Conservation (phyloP, 2,329 filamentous ascomycete genomes). For the Scopulariopsis brevicaulis region DNA sequence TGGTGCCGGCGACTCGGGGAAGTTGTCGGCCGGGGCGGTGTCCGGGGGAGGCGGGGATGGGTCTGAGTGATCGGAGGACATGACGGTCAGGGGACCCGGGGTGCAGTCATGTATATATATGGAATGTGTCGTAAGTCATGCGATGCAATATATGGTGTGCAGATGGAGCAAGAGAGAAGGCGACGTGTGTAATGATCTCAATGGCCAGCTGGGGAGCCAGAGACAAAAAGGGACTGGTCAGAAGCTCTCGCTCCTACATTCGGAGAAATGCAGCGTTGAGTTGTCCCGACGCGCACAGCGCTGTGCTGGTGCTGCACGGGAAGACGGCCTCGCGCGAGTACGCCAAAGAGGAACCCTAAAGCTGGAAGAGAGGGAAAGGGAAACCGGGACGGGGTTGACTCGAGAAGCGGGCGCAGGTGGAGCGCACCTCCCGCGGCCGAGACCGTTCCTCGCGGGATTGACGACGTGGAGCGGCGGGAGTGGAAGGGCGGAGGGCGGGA, state of each 20-base stretch:
- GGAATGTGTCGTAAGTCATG: neutral
- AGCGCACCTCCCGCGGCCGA: neutral
- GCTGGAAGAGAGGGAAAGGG: neutral
- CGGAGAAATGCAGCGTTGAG: neutral
- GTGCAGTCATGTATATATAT: conserved; percentile 1
- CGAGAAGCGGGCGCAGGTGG: neutral
- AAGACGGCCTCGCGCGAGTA: neutral
- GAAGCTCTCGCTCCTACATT: neutral
- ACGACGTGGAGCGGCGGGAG: neutral
- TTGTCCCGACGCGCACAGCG: neutral
- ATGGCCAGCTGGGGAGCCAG: neutral
- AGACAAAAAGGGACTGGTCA: neutral
- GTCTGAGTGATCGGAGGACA: neutral
- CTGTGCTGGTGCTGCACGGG: conserved; percentile 1
- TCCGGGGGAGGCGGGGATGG: neutral
- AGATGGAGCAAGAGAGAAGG: neutral
- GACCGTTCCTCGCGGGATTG: neutral
- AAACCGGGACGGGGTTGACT: neutral
- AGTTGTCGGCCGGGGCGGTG: neutral
- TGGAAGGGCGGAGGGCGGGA: neutral
- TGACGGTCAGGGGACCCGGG: neutral
- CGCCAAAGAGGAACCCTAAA: neutral
- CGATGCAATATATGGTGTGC: neutral
- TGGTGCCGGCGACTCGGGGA: neutral
- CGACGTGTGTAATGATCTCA: neutral